phyloP scores from a whole-genome alignment of 495 filamentous ascomycete genomes.

The Talaromyces adpressus region DNA sequence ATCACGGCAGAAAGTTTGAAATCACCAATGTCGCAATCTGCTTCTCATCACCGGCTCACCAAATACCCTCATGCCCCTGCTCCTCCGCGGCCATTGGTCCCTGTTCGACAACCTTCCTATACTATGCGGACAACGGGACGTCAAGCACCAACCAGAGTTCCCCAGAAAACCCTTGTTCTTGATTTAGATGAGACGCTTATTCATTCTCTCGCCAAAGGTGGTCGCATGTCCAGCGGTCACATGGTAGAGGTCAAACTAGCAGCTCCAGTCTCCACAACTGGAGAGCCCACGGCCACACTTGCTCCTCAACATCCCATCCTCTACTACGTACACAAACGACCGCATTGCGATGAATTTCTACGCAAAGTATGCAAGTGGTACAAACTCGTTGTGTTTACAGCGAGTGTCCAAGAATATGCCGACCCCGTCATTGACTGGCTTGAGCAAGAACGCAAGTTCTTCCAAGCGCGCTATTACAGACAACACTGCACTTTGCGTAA shows the following conservation, averaged over 20 bases:
- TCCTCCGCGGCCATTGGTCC: constrained; percentile 84
- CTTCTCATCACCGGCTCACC: constrained; percentile 55
- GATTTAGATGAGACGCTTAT: constrained; percentile 97
- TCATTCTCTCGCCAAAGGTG: constrained; percentile 93
- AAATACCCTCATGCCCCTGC: constrained; percentile 84
- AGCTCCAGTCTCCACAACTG: constrained; percentile 51
- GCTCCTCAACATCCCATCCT: constrained; percentile 92
- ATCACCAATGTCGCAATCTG: constrained; percentile 81
- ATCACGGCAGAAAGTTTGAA: constrained; percentile 51
- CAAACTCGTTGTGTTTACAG: constrained; percentile 94
- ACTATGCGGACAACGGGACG: constrained; percentile 41
- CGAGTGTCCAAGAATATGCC: constrained; percentile 96
- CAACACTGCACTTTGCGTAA: constrained; percentile 95
- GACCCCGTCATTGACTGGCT: constrained; percentile 99
- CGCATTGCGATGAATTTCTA: constrained; percentile 94
- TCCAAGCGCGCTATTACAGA: constrained; percentile 82
- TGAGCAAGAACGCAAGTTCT: constrained; percentile 93
- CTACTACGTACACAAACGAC: constrained; percentile 97
- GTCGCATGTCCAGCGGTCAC: constrained; percentile 90
- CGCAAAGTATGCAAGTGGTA: constrained; percentile 96
- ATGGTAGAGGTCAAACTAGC: constrained; percentile 97
- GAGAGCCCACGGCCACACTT: constrained; percentile 53
- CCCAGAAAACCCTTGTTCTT: constrained; percentile 86
- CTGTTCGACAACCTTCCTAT: constrained; percentile 78
- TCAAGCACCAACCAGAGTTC: constrained; percentile 35